phyloP scores from a whole-genome alignment of 2,329 filamentous ascomycete genomes.

The Exophiala viscosa region DNA sequence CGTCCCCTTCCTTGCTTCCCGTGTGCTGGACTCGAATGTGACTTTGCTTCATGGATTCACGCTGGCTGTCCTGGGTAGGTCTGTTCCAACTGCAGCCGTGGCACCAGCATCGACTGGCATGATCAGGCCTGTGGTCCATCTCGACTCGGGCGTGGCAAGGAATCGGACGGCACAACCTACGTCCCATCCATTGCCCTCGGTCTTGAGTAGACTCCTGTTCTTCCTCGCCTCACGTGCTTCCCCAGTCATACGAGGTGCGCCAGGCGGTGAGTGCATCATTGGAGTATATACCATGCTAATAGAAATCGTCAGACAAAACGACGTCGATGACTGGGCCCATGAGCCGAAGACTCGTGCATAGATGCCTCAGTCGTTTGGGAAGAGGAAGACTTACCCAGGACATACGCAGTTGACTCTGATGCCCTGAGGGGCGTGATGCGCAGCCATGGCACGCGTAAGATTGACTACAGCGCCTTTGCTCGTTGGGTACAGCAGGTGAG shows the following conservation, averaged over 20 bases:
- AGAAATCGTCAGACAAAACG: too few species aligned
- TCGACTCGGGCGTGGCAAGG: constrained; percentile 50
- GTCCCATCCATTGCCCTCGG: constrained; percentile 55
- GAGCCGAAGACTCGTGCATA: too few species aligned
- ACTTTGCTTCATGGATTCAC: constrained; percentile 30
- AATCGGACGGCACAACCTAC: constrained; percentile 50
- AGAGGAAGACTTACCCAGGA: constrained; percentile 32
- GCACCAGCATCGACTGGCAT: constrained; percentile 49
- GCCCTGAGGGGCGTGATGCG: constrained; percentile 49
- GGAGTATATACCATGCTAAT: constrained; percentile 52
- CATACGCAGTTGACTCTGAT: constrained; percentile 57
- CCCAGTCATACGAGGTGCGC: constrained; percentile 51
- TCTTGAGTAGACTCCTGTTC: constrained; percentile 50
- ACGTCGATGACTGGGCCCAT: too few species aligned
- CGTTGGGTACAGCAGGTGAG: constrained; percentile 52
- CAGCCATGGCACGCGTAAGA: constrained; percentile 56
- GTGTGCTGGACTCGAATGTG: background rate
- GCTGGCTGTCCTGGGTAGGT: constrained; percentile 39
- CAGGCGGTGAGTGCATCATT: constrained; percentile 53
- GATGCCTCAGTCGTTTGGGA: too few species aligned
- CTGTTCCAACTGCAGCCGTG: constrained; percentile 43
- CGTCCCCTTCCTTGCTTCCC: background rate
- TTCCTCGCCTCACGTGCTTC: constrained; percentile 48
- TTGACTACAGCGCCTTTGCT: constrained; percentile 54
- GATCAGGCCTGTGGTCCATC: constrained; percentile 51